phyloP scores from a whole-genome alignment of 2,329 filamentous ascomycete species.

The Penicillium nordicum region DNA sequence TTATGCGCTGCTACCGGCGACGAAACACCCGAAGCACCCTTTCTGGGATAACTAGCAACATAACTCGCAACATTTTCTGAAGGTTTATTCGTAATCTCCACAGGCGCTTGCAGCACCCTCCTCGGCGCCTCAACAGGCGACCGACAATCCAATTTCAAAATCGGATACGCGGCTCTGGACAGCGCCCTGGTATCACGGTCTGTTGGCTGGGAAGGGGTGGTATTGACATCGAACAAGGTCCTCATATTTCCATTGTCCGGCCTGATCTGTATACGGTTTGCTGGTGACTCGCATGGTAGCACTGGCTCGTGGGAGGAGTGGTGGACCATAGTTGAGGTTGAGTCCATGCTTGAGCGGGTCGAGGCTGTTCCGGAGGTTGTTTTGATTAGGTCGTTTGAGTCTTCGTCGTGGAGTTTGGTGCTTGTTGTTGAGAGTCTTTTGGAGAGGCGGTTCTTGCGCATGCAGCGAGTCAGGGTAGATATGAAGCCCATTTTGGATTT shows the following conservation, averaged over 20 bases:
- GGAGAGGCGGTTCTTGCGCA: conserved; percentile 18
- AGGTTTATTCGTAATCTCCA: conserved; percentile 1
- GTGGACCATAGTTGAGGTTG: conserved; percentile 15
- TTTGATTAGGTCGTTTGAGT: conserved; percentile 22
- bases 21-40: background rate
- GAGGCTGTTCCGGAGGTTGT: conserved; percentile 14
- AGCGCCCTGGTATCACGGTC: conserved; percentile 5
- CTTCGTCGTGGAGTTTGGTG: conserved; percentile 17
- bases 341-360: conserved; percentile 13
- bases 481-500: conserved; percentile 21
- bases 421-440: conserved; percentile 14
- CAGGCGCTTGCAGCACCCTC: conserved; percentile 5
- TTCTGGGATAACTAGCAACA: too few relatives aligned
- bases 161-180: conserved; percentile 16
- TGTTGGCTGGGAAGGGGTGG: background rate
- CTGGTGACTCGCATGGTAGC: conserved; percentile 11
- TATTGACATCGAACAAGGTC: conserved; percentile 11
- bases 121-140: conserved; percentile 11
- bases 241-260: conserved; percentile 12
- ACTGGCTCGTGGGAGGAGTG: conserved; percentile 9
- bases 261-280: conserved; percentile 7
- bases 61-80: background rate
- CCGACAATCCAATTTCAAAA: conserved; percentile 18
- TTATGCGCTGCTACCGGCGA: background rate
- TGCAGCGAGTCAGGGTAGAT: conserved; percentile 14